phyloP scores from a whole-genome alignment of 805 yeast genomes.

The Spathaspora boniae region DNA sequence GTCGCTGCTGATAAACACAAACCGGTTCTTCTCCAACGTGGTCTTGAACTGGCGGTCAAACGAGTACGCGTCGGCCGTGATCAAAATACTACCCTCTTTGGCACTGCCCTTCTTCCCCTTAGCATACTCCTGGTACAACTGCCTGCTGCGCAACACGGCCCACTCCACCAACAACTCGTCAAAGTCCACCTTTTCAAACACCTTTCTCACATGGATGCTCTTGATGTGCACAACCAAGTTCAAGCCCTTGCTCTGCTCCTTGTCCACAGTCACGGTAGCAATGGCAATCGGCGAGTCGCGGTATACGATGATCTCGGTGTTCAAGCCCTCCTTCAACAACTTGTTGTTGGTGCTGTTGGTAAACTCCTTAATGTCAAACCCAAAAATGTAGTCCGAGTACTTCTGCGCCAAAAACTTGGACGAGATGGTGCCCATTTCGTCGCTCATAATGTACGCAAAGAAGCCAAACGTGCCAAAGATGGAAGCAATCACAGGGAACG shows the following conservation, averaged over 20 bases:
- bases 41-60: constrained; percentile 44
- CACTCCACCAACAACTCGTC: constrained; percentile 61
- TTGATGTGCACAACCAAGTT: constrained; percentile 51
- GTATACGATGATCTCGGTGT: constrained; percentile 56
- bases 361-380: constrained; percentile 48
- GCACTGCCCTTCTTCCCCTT: constrained; percentile 25
- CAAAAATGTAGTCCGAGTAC: constrained; percentile 39
- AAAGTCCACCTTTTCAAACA: constrained; percentile 62
- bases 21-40: constrained; percentile 41
- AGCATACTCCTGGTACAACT: constrained; percentile 30
- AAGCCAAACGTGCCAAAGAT: constrained; percentile 37
- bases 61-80: constrained; percentile 48
- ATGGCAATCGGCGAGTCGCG: constrained; percentile 73
- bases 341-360: constrained; percentile 27
- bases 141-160: constrained; percentile 48
- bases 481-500: constrained; percentile 38
- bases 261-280: constrained; percentile 43
- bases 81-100: constrained; percentile 29
- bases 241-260: constrained; percentile 35
- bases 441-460: constrained; percentile 40
- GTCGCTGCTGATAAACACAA: constrained; percentile 30
- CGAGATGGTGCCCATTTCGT: constrained; percentile 40
- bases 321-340: constrained; percentile 36
- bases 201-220: constrained; percentile 63
- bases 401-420: constrained; percentile 22